phyloP scores from a whole-genome alignment of 2,329 filamentous ascomycete species.

The Basipetospora chlamydospora region DNA sequence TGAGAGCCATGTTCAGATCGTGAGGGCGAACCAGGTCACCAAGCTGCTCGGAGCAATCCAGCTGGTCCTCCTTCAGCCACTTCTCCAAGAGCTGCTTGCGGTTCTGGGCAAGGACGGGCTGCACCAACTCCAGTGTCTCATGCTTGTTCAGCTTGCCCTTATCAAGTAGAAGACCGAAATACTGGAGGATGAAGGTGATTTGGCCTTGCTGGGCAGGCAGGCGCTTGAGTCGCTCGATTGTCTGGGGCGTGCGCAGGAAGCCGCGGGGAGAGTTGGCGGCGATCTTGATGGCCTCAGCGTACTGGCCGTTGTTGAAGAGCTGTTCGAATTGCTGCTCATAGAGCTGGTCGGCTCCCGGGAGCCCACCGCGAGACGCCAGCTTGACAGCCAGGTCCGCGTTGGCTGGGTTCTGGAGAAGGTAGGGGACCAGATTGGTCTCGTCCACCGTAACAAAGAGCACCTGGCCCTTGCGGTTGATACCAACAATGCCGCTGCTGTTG shows the following conservation, averaged over 20 bases:
- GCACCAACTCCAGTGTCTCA: slow-evolving; percentile 85
- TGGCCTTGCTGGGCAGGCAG: slow-evolving; percentile 68
- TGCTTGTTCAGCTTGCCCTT: slow-evolving; percentile 87
- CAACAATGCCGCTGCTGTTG: slow-evolving; percentile 75
- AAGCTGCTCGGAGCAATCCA: slow-evolving; percentile 90
- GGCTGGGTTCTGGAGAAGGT: slow-evolving; percentile 90
- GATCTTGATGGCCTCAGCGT: slow-evolving; percentile 80
- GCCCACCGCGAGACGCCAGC: slow-evolving; percentile 82
- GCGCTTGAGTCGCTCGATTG: slow-evolving; percentile 90
- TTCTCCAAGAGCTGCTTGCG: slow-evolving; percentile 94
- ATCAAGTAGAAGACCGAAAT: slow-evolving; percentile 93
- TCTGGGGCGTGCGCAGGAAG: slow-evolving; percentile 86
- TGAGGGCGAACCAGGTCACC: slow-evolving; percentile 87
- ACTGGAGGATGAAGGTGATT: slow-evolving; percentile 89
- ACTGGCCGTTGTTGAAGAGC: slow-evolving; percentile 66
- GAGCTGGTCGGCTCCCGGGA: slow-evolving; percentile 86
- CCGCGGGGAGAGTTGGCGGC: slow-evolving; percentile 93
- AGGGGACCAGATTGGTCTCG: slow-evolving; percentile 80
- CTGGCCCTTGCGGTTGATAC: slow-evolving; percentile 95
- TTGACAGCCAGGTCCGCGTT: slow-evolving; percentile 91
- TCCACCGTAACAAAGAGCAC: slow-evolving; percentile 89
- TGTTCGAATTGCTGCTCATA: slow-evolving; percentile 90
- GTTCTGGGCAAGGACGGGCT: slow-evolving; percentile 84
- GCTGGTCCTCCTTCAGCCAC: slow-evolving; percentile 92
- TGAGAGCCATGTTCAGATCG: slow-evolving; percentile 74